Conservation (phyloP, 306 rosid species). For the Ziziphus jujuba region DNA sequence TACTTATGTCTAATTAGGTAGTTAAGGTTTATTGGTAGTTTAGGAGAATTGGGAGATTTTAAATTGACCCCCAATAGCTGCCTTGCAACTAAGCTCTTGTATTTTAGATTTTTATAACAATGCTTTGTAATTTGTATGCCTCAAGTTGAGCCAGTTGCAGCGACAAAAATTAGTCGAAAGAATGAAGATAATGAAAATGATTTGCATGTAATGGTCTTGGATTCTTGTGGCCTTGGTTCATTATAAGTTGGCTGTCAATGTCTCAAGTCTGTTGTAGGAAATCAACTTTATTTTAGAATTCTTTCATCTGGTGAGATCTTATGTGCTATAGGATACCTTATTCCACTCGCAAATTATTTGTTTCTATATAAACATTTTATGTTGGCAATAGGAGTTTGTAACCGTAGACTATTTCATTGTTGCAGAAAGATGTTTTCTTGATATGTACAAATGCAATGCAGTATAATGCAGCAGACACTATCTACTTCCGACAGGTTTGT, state of each 20-base stretch:
- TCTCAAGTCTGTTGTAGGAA: neutral
- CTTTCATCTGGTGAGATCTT: no score
- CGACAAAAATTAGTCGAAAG: neutral
- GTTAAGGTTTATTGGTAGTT: neutral
- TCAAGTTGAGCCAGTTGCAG: neutral
- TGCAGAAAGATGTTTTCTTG: conserved; percentile 83
- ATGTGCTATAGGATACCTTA: neutral
- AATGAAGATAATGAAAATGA: neutral
- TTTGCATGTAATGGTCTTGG: neutral
- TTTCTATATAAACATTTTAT: neutral
- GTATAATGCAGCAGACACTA: conserved; percentile 76
- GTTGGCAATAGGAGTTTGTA: conserved; percentile 19
- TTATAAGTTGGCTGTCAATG: neutral
- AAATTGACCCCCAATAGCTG: no score
- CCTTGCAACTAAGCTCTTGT: no score
- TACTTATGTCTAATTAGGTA: neutral
- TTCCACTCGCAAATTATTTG: neutral
- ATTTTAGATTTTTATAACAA: no score
- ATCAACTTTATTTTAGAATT: neutral
- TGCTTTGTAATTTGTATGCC: no score
- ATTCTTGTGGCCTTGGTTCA: neutral
- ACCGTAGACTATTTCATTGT: conserved; percentile 26
- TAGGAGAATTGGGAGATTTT: neutral
- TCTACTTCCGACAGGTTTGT: conserved; percentile 84
- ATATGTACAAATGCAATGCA: conserved; percentile 95